A percentile compares a stretch with the other conserved stretches of the same genome.
phyloP scores from a whole-genome alignment of 768 basidiomycete genomes.

The Dioszegia aurantiaca region DNA sequence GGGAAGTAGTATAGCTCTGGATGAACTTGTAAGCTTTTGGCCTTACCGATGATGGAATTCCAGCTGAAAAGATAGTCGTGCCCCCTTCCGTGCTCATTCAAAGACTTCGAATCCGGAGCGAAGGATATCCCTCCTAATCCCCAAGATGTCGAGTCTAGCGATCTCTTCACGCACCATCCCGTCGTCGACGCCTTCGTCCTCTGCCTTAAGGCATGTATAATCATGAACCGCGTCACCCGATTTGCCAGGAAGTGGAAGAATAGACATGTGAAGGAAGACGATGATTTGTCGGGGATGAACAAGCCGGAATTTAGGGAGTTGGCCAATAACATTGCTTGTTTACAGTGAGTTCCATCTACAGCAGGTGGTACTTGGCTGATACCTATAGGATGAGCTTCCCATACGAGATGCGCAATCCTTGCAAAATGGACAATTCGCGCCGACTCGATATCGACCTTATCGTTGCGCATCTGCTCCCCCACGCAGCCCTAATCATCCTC shows the following conservation, averaged over 20 bases:
- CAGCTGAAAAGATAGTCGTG: slow-evolving; percentile 26
- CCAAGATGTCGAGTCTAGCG: slow-evolving; percentile 44
- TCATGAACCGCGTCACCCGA: slow-evolving; percentile 32
- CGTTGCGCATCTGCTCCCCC: slow-evolving; percentile 46
- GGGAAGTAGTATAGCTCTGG: slow-evolving; percentile 43
- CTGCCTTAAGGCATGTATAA: slow-evolving; percentile 27
- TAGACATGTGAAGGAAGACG: slow-evolving; percentile 36
- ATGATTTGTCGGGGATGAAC: slow-evolving; percentile 42
- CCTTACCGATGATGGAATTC: not conserved
- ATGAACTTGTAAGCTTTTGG: slow-evolving; percentile 42
- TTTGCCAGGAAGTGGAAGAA: slow-evolving; percentile 47
- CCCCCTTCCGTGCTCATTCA: slow-evolving; percentile 33
- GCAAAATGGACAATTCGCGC: slow-evolving; percentile 23
- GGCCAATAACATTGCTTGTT: slow-evolving; percentile 42
- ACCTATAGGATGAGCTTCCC: slow-evolving; percentile 45
- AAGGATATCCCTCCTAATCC: slow-evolving; percentile 36
- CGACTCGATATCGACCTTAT: slow-evolving; percentile 42
- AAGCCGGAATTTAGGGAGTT: slow-evolving; percentile 45
- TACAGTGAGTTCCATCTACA: slow-evolving; percentile 29
- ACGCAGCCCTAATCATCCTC: slow-evolving; percentile 38
- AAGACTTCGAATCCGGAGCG: slow-evolving; percentile 32
- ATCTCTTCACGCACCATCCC: slow-evolving; percentile 45
- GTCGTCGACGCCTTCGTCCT: slow-evolving; percentile 41
- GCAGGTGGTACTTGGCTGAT: not conserved
- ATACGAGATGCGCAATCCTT: slow-evolving; percentile 27